Percentiles rank a stretch among this genome's conserved stretches.
Conservation (phyloP, 225 moss, liverwort and hornwort species). For the Ulota crispa region DNA sequence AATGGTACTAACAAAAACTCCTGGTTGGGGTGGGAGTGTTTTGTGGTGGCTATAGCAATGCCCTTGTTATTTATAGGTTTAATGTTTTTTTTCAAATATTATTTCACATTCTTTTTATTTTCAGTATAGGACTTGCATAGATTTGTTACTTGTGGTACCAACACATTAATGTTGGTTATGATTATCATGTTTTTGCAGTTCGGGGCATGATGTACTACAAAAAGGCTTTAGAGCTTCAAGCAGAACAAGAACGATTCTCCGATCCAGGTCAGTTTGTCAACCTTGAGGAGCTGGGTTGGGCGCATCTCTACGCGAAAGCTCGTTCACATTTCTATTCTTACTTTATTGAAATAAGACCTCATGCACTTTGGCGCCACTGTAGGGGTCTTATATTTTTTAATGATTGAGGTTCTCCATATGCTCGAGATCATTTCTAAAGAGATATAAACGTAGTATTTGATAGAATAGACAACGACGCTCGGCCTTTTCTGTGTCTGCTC, state of each 20-base stretch:
- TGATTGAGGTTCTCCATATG: neutral
- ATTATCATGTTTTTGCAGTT: constrained; percentile 47
- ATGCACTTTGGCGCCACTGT: neutral
- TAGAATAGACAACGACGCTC: neutral
- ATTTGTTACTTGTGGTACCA: neutral
- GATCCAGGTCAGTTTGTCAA: constrained; percentile 48
- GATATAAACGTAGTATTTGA: neutral
- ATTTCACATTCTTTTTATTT: neutral
- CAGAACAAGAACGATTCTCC: constrained; percentile 60
- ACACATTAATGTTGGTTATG: neutral
- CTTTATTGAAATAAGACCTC: neutral
- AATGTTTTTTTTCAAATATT: neutral
- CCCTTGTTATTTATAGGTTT: neutral
- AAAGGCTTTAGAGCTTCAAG: constrained; percentile 83
- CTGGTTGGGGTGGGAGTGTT: too few relatives aligned
- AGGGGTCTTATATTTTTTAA: neutral
- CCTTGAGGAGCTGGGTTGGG: constrained; percentile 5
- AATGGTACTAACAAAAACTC: too few relatives aligned
- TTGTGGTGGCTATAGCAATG: too few relatives aligned
- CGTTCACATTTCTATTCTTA: neutral
- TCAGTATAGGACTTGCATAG: constrained; percentile 2
- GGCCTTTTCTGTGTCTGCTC: neutral
- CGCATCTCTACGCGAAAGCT: neutral
- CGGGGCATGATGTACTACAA: constrained; percentile 99
- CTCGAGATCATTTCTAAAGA: neutral